These are phyloP conservation scores for Aphanoascus verrucosus DNA, from an alignment of 2,329 filamentous ascomycete species.

Conservation along the genomic window DNA sequence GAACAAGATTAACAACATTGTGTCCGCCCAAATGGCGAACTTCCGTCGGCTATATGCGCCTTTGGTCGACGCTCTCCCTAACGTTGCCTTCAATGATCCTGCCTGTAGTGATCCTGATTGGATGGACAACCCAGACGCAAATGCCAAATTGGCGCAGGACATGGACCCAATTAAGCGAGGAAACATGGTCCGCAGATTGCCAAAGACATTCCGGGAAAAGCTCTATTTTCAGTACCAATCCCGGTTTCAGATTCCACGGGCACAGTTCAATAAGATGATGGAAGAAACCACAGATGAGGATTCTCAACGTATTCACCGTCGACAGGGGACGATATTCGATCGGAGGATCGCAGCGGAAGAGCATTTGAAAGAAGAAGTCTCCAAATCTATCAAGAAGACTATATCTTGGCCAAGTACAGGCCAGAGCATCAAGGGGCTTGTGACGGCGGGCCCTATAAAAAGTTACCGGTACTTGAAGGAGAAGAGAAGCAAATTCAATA, in stretches of 20 bases:
- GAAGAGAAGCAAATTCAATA: slow-evolving; percentile 58
- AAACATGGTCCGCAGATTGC: slow-evolving; percentile 92
- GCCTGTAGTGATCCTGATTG: slow-evolving; percentile 50
- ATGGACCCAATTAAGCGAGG: slow-evolving; percentile 84
- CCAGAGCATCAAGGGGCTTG: slow-evolving; percentile 71
- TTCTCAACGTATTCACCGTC: slow-evolving; percentile 54
- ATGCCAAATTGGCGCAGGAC: slow-evolving; percentile 68
- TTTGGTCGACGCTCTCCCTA: slow-evolving; percentile 79
- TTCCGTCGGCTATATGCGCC: slow-evolving; percentile 88
- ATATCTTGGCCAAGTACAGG: slow-evolving; percentile 85
- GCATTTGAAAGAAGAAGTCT: slow-evolving; percentile 58
- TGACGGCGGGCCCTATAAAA: slow-evolving; percentile 64
- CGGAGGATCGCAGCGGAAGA: slow-evolving; percentile 65
- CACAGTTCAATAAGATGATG: slow-evolving; percentile 78
- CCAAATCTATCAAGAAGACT: slow-evolving; percentile 70
- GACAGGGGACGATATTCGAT: slow-evolving; percentile 77
- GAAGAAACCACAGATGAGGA: slow-evolving; percentile 60
- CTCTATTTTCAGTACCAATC: slow-evolving; percentile 92
- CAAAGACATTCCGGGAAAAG: slow-evolving; percentile 73
- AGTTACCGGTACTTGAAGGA: slow-evolving; percentile 69
- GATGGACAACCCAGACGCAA: slow-evolving; percentile 51
- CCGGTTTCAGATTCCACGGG: slow-evolving; percentile 73
- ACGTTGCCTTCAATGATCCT: slow-evolving; percentile 64
- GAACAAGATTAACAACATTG: slow-evolving; percentile 87
- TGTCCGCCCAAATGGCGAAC: slow-evolving; percentile 78